phyloP scores from a whole-genome alignment of 208 protist species.

The Acanthamoeba castellanii region DNA sequence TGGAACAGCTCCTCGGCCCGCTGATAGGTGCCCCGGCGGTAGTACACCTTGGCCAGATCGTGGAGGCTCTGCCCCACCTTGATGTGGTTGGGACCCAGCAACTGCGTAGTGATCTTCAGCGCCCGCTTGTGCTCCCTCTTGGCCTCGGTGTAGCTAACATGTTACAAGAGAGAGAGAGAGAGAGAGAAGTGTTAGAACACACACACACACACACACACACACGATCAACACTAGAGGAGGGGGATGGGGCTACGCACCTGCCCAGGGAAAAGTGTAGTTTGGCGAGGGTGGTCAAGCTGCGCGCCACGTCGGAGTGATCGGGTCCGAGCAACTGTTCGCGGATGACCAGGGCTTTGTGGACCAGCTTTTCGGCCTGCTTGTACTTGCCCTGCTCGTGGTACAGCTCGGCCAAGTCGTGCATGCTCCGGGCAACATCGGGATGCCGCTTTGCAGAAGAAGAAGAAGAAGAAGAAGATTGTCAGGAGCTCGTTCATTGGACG shows the following conservation, averaged over 20 bases:
- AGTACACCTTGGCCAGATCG: constrained; percentile 72
- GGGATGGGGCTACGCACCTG: not conserved
- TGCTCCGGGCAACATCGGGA: constrained; percentile 58
- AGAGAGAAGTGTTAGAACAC: not conserved
- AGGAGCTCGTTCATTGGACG: not conserved
- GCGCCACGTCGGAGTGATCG: constrained; percentile 72
- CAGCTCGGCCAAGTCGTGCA: constrained; percentile 75
- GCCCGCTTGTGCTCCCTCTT: constrained; percentile 69
- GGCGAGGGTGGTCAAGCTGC: constrained; percentile 60
- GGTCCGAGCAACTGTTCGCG: constrained; percentile 70
- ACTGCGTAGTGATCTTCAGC: constrained; percentile 63
- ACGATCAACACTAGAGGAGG: too few species aligned
- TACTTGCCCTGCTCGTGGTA: constrained; percentile 77
- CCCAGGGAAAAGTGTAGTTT: constrained; percentile 73
- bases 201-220: too few species aligned
- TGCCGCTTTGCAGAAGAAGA: constrained; percentile 36
- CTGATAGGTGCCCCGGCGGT: constrained; percentile 27
- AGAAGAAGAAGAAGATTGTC: not conserved
- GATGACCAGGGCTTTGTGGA: constrained; percentile 66
- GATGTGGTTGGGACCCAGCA: constrained; percentile 71
- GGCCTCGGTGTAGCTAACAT: constrained; percentile 58
- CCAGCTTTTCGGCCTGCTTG: constrained; percentile 70
- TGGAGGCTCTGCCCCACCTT: constrained; percentile 68
- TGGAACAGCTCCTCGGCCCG: constrained; percentile 54
- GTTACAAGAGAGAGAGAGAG: not conserved